Conservation (phyloP, 805 yeast genomes). For the Starmerella sp. region DNA sequence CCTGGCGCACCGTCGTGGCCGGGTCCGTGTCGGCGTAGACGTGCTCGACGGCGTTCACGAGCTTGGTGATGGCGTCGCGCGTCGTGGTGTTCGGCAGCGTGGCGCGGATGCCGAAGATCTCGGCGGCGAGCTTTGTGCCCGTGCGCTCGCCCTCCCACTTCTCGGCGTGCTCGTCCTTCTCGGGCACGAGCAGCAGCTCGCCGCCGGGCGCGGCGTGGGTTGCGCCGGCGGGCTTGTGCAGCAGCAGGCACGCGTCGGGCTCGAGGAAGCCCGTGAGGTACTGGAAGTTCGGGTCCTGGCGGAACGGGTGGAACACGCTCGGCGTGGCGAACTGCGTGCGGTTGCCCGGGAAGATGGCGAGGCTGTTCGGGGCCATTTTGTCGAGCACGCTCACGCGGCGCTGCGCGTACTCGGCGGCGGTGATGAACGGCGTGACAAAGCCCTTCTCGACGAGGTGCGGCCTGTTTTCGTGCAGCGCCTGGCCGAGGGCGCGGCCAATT, state of each 20-base stretch:
- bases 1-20: constrained; percentile 20
- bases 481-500: constrained; percentile 46
- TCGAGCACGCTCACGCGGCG: constrained; percentile 54
- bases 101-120: constrained; percentile 78
- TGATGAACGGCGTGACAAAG: constrained; percentile 76
- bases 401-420: constrained; percentile 68
- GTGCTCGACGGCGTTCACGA: constrained; percentile 13
- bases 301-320: constrained; percentile 81
- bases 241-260: constrained; percentile 60
- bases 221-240: constrained; percentile 37
- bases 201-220: constrained; percentile 27
- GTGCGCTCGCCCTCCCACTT: constrained; percentile 93
- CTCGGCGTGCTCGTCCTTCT: constrained; percentile 64
- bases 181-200: constrained; percentile 77
- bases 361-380: constrained; percentile 47
- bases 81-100: constrained; percentile 33
- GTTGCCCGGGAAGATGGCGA: constrained; percentile 67
- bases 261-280: constrained; percentile 90
- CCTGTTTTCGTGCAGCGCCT: constrained; percentile 76
- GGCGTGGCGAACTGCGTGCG: constrained; percentile 73
- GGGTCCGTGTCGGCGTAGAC: constrained; percentile 23
- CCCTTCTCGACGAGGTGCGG: constrained; percentile 66
- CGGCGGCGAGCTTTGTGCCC: constrained; percentile 71
- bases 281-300: constrained; percentile 79
- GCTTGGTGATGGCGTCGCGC: constrained; percentile 10